Evolutionary conservation across 1,139 yeast species (phyloP).

Genomic region (Oligophagozyma castellii): DNA sequence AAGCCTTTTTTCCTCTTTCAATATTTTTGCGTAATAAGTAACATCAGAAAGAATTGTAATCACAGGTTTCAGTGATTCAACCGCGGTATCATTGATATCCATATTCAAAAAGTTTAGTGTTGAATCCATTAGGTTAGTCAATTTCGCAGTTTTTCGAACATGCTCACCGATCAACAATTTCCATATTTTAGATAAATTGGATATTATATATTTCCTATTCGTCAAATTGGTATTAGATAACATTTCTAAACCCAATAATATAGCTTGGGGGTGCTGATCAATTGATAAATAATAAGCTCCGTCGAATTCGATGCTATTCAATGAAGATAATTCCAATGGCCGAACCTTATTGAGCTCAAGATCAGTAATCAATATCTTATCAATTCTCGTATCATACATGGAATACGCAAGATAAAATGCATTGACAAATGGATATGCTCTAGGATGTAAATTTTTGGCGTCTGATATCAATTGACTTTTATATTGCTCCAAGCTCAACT

Average conservation of each 20-base stretch:
- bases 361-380: slow-evolving; percentile 10
- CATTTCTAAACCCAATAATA: not conserved
- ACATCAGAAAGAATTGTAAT: not conserved
- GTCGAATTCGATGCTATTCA: not conserved
- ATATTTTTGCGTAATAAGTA: not conserved
- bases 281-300: not conserved
- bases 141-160: slow-evolving; percentile 3
- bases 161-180: slow-evolving; percentile 4
- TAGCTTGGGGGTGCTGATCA: not conserved
- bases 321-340: not conserved
- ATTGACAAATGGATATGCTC: slow-evolving; percentile 4
- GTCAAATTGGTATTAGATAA: not conserved
- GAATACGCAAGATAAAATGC: slow-evolving; percentile 10
- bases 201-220: not conserved
- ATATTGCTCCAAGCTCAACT: slow-evolving; percentile 11
- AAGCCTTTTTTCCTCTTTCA: slow-evolving; percentile 19
- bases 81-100: slow-evolving; percentile 3
- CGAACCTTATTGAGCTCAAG: not conserved
- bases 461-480: slow-evolving; percentile 9
- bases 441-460: slow-evolving; percentile 1
- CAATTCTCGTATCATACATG: slow-evolving; percentile 5
- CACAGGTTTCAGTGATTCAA: slow-evolving; percentile 1
- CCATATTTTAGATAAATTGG: slow-evolving; percentile 5
- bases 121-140: slow-evolving; percentile 9
- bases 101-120: slow-evolving; percentile 10